Evolutionary conservation across 1,139 yeast genomes (phyloP), one percentile per base, ranked within the genome.

Genomic region (Zygosaccharomyces pseudobailii): DNA sequence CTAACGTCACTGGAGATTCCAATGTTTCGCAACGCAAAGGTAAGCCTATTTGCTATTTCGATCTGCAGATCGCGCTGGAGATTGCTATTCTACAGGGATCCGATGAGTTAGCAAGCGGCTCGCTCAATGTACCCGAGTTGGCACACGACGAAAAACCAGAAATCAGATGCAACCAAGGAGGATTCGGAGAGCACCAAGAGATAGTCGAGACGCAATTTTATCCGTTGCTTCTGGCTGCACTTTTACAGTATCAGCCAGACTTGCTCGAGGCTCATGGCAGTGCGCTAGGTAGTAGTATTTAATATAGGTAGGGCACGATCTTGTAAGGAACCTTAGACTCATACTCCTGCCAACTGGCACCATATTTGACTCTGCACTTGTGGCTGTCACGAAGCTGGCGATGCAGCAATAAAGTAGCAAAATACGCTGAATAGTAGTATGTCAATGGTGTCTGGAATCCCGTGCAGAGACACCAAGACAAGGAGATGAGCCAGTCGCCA

Each of bases 401-500:
- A 65, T 92, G 98, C 36, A 92, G 66, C 56, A 92, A 73, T 61
- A 92, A 75, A 3, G 81, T 71, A 0, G 87, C 94, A 69, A 94
- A 92, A 68, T 87, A 92, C 31, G 84, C 64, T 31, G 87, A 84
- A 63, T 88, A 92, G 68, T 86, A 92, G 65, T 92, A 92, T 0
- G 97, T 87, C 58, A 92, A 71, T 3, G 89, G 84, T 1, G 95
- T 85, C 52, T 72, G 74, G 61, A 84, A 80, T 10, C 96, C 96
- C 1, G 97, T 88, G 19, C 96, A 84, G 55, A 92, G 73, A 66
- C 97, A 89, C 95, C 96, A 90, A 37, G 95, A 81, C 72, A 87
- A 76, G 0, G 97, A 89, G 63, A 89, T 82, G 43, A 94, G 64
- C 94, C 97, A 89, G 69, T 92, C 98, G 34, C 98, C 98, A 53